Evolutionary conservation across 2,329 filamentous ascomycete genomes (phyloP), one percentile per base, ranked within the genome.

Genomic region (Neopestalotiopsis sp.): DNA sequence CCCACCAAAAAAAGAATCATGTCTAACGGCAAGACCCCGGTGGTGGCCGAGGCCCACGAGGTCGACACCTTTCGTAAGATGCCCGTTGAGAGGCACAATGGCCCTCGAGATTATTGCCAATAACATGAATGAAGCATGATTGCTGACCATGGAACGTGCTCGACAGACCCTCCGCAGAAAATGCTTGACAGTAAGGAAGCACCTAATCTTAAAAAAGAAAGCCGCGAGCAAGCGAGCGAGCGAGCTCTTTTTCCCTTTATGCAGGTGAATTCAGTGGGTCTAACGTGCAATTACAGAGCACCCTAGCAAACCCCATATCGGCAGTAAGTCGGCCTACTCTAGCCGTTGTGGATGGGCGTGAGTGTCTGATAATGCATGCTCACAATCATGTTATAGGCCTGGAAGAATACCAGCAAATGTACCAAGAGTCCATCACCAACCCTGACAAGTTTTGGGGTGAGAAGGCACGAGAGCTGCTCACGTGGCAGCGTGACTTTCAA

Each of bases 401-500:
- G 70, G 89, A 92, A 71, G 88, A 92, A 74, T 92, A 92, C 81
- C 87, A 91, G 77, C 83, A 84, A 76, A 80, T 92, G 69, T 92
- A 92, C 86, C 86, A 91, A 78, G 88, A 99, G 84, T 99, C 96
- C 62, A 98, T 99, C 79, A 91, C 91, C 75, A 86, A 96, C 75
- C 95, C 96, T 64, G 85, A 95, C 72, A 90, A 92, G 81, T 99
- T 98, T 86, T 99, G 95, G 95, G 94, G 87, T 71, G 88, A 88
- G 73, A 87, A 92, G 80, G 96, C 95, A 64, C 93, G 94, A 72
- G 94, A 98, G 76, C 90, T 98, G 67, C 88, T 99, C 74, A 91
- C 92, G 65, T 99, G 96, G 93, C 91, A 94, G 73, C 89, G 88
- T 74, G 95, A 98, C 79, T 99, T 99, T 83, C 85, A 97, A 81